Percentiles rank a stretch among this genome's conserved stretches.
Evolutionary conservation across 2,329 filamentous ascomycete species (phyloP).

Genomic region (Colletotrichum liaoningense): DNA sequence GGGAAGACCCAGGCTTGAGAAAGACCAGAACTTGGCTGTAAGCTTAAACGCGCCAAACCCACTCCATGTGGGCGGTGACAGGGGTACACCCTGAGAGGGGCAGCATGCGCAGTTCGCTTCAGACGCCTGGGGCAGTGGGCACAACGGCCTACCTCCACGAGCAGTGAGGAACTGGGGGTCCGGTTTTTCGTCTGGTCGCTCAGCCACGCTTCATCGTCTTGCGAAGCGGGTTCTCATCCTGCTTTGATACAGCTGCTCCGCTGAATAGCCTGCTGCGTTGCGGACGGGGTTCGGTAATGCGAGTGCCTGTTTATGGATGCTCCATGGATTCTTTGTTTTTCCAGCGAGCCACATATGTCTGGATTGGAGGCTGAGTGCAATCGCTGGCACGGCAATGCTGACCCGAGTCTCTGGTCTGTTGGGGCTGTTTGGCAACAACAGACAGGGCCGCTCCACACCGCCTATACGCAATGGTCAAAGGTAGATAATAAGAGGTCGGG

Average conservation of each 20-base stretch:
- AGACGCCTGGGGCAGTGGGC: neutral
- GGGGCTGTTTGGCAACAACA: neutral
- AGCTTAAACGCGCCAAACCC: constrained; percentile 29
- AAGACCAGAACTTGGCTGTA: constrained; percentile 18
- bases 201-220: constrained; percentile 31
- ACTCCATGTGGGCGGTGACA: constrained; percentile 2
- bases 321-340: neutral
- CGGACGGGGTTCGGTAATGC: neutral
- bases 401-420: neutral
- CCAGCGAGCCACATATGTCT: neutral
- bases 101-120: constrained; percentile 9
- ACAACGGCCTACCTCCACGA: neutral
- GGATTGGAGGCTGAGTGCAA: neutral
- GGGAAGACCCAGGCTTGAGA: neutral
- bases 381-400: neutral
- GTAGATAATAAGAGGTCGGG: neutral
- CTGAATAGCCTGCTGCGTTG: neutral
- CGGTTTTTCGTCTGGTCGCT: neutral
- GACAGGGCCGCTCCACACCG: constrained; percentile 1
- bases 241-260: neutral
- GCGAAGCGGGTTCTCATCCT: constrained; percentile 1
- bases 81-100: neutral
- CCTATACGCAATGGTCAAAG: neutral
- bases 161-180: neutral
- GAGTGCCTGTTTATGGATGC: constrained; percentile 9